Evolutionary conservation across 352 stramenopile genomes (phyloP), one percentile per base, ranked within the genome.

Genomic region (Globisporangium heterothallicum): DNA sequence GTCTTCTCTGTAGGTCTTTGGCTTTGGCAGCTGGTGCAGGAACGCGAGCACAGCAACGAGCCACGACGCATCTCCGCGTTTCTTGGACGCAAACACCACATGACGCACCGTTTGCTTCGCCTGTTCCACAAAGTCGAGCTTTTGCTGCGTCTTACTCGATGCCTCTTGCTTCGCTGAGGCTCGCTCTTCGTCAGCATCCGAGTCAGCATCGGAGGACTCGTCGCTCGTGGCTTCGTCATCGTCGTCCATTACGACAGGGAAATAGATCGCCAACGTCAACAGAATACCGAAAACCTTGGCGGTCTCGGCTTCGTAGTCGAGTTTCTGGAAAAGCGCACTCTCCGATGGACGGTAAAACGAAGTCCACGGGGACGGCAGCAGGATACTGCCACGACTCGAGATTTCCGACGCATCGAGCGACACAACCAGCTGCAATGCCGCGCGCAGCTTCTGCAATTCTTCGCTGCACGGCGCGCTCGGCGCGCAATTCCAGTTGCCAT

Each of bases 201-300:
- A 59, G 7, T 78, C 59, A 18, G 63, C 71, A 18, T 68, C 72
- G 7, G 64, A 74, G 14, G 59, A 73, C 38, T 70, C 60, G 43
- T 73, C 70, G 21, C 58, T 58, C 19, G 59, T 63, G 5, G 26
- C 40, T 6, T 49, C 50, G n/a, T 74, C 59, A 2, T 66, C 58
- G 16, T 72, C 59, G 8, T 59, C 56, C 8, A 63, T 53, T 19
- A 70, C 53, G 25, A 88, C 58, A 0, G 77, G 77, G 53, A 75
- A 88, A 26, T 73, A 67, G 21, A 88, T 53, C 2, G 70, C 72
- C 45, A 88, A 60, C 24, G 68, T 52, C 21, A 83, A 47, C 29
- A 83, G 30, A 3, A 55, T 49, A 1, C 72, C 77, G 45, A 74
- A 83, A 9, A 84, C 59, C 50, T 75, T 73, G 30, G 77, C 77